These are phyloP conservation scores for Cephalotrichum gorgonifer DNA, from an alignment of 2,329 filamentous ascomycete genomes.

Conservation along the genomic window DNA sequence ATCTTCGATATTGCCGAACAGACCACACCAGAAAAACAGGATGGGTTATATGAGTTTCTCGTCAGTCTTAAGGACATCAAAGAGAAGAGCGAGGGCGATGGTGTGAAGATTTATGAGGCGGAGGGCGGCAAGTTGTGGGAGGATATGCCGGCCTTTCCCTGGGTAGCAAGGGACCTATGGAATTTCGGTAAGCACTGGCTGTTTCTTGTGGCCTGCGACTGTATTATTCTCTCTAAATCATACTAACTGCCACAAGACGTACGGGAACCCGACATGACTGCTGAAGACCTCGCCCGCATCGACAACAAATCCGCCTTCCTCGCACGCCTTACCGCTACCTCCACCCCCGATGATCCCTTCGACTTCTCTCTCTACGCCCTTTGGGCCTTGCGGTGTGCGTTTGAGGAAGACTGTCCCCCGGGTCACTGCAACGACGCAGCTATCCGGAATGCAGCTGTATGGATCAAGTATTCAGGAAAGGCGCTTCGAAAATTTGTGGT, in stretches of 20 bases:
- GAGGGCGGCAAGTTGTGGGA: slow-evolving; percentile 14
- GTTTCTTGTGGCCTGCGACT: not conserved
- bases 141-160: slow-evolving; percentile 17
- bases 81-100: slow-evolving; percentile 5
- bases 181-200: slow-evolving; percentile 14
- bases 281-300: slow-evolving; percentile 2
- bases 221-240: not conserved
- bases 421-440: not conserved
- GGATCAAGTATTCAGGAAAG: not conserved
- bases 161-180: slow-evolving; percentile 14
- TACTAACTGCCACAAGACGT: not conserved
- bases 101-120: slow-evolving; percentile 11
- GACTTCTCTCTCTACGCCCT: slow-evolving; percentile 17
- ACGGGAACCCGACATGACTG: not conserved
- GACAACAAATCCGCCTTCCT: slow-evolving; percentile 14
- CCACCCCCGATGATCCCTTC: slow-evolving; percentile 8
- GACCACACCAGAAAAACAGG: slow-evolving; percentile 12
- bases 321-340: slow-evolving; percentile 14
- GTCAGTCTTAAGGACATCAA: slow-evolving; percentile 9
- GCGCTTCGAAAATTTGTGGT: not conserved
- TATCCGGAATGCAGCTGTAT: not conserved
- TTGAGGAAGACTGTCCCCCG: slow-evolving; percentile 12
- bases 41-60: slow-evolving; percentile 13
- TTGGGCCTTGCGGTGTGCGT: slow-evolving; percentile 16
- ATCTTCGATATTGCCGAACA: slow-evolving; percentile 13